Evolutionary conservation across 805 yeast species (phyloP), one percentile per base, ranked within the genome.

Genomic region (Kluyveromyces starmeri): DNA sequence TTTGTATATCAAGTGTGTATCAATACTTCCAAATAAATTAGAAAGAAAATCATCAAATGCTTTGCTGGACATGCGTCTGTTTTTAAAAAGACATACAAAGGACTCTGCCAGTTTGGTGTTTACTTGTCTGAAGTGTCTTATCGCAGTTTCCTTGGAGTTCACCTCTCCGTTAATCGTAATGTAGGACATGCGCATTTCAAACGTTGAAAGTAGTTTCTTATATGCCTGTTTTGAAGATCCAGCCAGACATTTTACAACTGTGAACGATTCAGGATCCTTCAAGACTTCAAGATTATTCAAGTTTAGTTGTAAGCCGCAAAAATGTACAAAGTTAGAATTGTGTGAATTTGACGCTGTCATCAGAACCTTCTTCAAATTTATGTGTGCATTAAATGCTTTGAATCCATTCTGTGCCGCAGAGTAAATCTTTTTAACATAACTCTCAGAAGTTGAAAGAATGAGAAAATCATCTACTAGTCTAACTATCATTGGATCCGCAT

Each of bases 401-500:
- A 72, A 62, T 2, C 72, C 71, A 11, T 44, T 28, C 1, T 44
- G 33, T 25, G 68, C 59, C 6, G 53, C 15, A 2, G 38, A 38
- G 28, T 51, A 45, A 26, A 68, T 52, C 3, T 35, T 37, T 2
- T 37, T 27, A 0, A 75, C 65, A 8, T 51, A 46, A 0, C 38
- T 34, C 8, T 45, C 18, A 22, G 64, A 50, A 0, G 74, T 62
- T 0, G 92, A 69, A 0, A 88, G 56, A n/a, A 84, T 63, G 18
- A 88, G 51, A 47, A 88, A 88, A 52, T 88, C 97, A 57, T 88
- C 97, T 0, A 85, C 94, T 14, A 83, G 54, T 35, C 96, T 58
- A 6, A 84, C 37, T 2, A 84, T 51, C 2, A 68, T 39, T 11
- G 68, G 56, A 2, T 55, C 46, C 5, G 45, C 39, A 3, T 41